Evolutionary conservation across 2,329 filamentous ascomycete species (phyloP).

Genomic region (Aspergillus hortae): DNA sequence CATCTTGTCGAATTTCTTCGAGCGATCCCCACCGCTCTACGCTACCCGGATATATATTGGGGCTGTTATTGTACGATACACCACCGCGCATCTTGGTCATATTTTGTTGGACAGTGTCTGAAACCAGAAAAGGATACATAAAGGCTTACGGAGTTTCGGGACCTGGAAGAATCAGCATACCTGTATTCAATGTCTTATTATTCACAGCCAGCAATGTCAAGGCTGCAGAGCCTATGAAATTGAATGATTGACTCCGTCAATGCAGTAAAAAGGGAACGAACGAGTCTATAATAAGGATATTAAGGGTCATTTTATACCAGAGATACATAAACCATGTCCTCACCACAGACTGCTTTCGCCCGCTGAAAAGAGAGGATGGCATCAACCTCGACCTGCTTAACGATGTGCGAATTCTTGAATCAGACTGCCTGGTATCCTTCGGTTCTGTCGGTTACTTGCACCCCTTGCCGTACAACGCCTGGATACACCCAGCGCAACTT

Average conservation of each 20-base stretch:
- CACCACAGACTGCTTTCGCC: no score
- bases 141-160: constrained; percentile 32
- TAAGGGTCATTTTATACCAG: background rate
- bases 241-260: background rate
- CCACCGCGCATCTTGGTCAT: constrained; percentile 7
- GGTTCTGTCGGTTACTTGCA: no score
- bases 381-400: no score
- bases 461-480: no score
- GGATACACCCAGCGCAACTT: constrained; percentile 2
- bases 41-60: constrained; percentile 6
- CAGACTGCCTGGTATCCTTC: constrained; percentile 5
- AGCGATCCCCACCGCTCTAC: constrained; percentile 5
- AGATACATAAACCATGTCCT: no score
- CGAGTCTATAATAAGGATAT: background rate
- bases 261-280: background rate
- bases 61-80: constrained; percentile 29
- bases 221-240: constrained; percentile 17
- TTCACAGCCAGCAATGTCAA: constrained; percentile 25
- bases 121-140: constrained; percentile 16
- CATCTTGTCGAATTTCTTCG: constrained; percentile 1
- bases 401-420: constrained; percentile 6
- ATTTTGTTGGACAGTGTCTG: constrained; percentile 6
- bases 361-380: no score
- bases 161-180: constrained; percentile 23
- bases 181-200: constrained; percentile 12